These are phyloP conservation scores for Chlorella vulgaris DNA, from an alignment of 139 green algal species.

Conservation along the genomic window DNA sequence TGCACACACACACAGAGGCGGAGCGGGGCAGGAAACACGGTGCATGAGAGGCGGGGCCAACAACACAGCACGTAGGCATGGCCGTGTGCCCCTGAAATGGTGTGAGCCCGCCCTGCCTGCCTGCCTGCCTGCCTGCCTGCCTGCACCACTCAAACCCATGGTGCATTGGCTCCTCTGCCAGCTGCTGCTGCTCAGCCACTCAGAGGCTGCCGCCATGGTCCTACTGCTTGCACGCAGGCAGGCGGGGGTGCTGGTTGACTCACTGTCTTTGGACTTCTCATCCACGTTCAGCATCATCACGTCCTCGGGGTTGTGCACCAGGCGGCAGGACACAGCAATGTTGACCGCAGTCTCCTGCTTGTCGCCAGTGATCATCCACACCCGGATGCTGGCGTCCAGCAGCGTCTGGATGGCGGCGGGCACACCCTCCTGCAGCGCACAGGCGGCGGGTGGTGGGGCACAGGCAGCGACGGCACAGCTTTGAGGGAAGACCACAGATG, in stretches of 20 bases:
- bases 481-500: too few relatives aligned
- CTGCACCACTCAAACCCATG: too few relatives aligned
- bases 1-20: not conserved
- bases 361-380: slow-evolving; percentile 92
- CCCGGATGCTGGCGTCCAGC: slow-evolving; percentile 81
- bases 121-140: too few relatives aligned
- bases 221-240: too few relatives aligned
- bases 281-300: slow-evolving; percentile 69
- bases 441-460: not conserved
- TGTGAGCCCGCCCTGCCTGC: too few relatives aligned
- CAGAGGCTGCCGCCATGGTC: too few relatives aligned
- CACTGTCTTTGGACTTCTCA: slow-evolving; percentile 29
- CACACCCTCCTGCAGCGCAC: slow-evolving; percentile 83
- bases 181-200: too few relatives aligned
- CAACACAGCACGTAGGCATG: not conserved
- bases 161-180: too few relatives aligned
- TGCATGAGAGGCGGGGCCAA: too few relatives aligned
- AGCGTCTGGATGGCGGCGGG: slow-evolving; percentile 89
- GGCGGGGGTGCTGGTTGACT: too few relatives aligned
- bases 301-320: slow-evolving; percentile 72
- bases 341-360: slow-evolving; percentile 93
- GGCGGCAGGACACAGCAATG: slow-evolving; percentile 88
- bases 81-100: too few relatives aligned
- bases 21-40: not conserved
- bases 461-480: not conserved